Base-by-base conservation (phyloP, 2,329 filamentous ascomycete genomes). In the Xylaria sp. region DNA sequence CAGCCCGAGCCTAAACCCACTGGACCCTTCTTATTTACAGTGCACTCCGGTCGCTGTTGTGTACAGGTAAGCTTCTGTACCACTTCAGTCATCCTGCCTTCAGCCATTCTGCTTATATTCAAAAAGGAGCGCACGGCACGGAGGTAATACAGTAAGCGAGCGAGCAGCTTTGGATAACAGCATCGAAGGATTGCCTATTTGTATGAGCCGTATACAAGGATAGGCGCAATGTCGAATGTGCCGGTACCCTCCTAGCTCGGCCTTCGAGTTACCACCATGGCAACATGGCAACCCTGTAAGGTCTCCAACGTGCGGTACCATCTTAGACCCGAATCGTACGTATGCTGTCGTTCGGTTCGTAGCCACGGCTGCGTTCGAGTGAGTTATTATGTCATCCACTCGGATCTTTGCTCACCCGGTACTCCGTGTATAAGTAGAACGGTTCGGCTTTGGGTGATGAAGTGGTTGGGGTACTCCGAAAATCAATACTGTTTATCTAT, bases 341-440 rank as follows among this genome's bases (percentile, higher is more conserved):
- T 38, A 13, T 36, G 17, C 7, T 11, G 11, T 22, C 11, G 1
- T 17, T 29, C 25, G 45, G 5, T 49, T 49, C 45, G 25, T 7
- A n/a, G 45, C 5, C 17, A 49, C 25, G 25, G 5, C 45, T 7
- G 20, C n/a, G n/a, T n/a, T n/a, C n/a, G n/a, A n/a, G n/a, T n/a
- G n/a, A 9, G 15, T 31, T 17, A 29, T 17, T 42, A 20, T 22
- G 22, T 13, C 42, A 22, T 10, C 22, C 38, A 17, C 36, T 63
- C 64, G 61, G 47, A 44, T 64, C 60, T 44, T 45, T 45, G 47
- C 50, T 31, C 53, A 38, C 33, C 65, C 56, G 61, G 25, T 47
- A 53, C 65, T 61, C 65, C 56, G 50, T 42, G 31, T 22, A 27
- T 27, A 17, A 31, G 17, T n/a, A 47, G 6, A 22, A 55, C 33